Conservation (phyloP, 495 filamentous ascomycete species). For the Eremomyces bilateralis region DNA sequence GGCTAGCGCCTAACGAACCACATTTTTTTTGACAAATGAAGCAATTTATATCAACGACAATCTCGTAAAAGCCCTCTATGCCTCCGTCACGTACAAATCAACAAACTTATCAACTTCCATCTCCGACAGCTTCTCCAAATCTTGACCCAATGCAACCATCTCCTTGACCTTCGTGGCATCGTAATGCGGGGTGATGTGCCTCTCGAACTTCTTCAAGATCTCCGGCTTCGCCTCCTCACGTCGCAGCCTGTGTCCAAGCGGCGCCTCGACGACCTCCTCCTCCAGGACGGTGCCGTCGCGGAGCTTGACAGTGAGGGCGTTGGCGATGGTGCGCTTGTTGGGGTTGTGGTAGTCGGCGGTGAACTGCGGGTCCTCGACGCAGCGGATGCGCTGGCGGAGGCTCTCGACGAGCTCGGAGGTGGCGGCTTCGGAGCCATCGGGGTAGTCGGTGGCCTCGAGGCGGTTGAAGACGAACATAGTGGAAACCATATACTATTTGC, state of each 20-base stretch:
- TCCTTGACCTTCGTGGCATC: conserved; percentile 49
- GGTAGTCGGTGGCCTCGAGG: conserved; percentile 77
- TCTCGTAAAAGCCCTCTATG: conserved; percentile 4
- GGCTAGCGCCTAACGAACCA: too few species aligned
- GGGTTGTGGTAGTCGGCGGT: conserved; percentile 89
- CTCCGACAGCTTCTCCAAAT: conserved; percentile 49
- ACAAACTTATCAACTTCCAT: conserved; percentile 85
- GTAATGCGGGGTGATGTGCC: conserved; percentile 56
- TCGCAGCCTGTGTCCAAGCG: conserved; percentile 75
- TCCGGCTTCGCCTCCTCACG: conserved; percentile 95
- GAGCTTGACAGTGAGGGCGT: conserved; percentile 78
- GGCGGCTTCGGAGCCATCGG: conserved; percentile 74
- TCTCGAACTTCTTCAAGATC: conserved; percentile 83
- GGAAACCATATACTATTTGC: conserved; percentile 65
- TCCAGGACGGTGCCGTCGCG: conserved; percentile 87
- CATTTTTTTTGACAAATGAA: too few species aligned
- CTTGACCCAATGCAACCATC: conserved; percentile 52
- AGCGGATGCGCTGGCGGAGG: conserved; percentile 76
- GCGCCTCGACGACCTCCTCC: conserved; percentile 86
- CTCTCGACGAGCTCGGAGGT: conserved; percentile 74
- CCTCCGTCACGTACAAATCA: conserved; percentile 67
- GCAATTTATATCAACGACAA: too few species aligned
- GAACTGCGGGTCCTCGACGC: conserved; percentile 89
- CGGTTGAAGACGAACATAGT: conserved; percentile 90
- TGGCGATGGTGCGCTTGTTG: conserved; percentile 79